Base-by-base conservation (phyloP, 352 stramenopile species). In the Pythium folliculosum region DNA sequence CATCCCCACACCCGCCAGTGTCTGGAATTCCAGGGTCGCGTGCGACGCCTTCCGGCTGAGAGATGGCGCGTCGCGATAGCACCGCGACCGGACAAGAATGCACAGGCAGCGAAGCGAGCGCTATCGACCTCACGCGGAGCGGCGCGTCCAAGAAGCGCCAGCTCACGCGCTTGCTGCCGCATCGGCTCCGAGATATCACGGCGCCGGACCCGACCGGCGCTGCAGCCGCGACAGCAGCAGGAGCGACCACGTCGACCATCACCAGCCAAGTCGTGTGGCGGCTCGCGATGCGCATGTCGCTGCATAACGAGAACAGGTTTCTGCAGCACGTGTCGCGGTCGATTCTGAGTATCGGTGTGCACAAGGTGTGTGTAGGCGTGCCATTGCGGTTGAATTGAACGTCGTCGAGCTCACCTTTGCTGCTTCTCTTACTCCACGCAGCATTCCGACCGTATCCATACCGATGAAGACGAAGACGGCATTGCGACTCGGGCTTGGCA, bases 271-370 rank as follows among this genome's bases (percentile, higher is more conserved):
- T 88, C 38, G 77, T 91, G 72, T 89, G 76, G 77, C 82, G 82
- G 52, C 68, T 91, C 21, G 81, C 81, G 17, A 77, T 88, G 77
- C 70, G 71, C 53, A 83, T 91, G 77, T 91, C 82, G 21, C 77
- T 81, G 22, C 78, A 82, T 69, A 79, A 89, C 58, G 82, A 91
- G 50, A 91, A 60, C 22, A 79, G 81, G 6, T 45, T 91, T 10
- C 59, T 91, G 17, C 82, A 91, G 57, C 77, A 89, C 63, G 67
- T 91, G 58, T 89, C 82, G n/a, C 75, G 82, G 27, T 91, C 80
- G 58, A 88, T 91, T 50, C 59, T 89, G 40, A 77, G 63, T 35
- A 79, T 81, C 38, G 75, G 77, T 35, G 57, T 69, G 2, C 79
- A 87, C 68, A 88, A 88, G 77, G 82, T 58, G 35, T 10, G 35